phyloP scores from a whole-genome alignment of 2,329 filamentous ascomycete genomes.

The Fusarium guadeloupense region DNA sequence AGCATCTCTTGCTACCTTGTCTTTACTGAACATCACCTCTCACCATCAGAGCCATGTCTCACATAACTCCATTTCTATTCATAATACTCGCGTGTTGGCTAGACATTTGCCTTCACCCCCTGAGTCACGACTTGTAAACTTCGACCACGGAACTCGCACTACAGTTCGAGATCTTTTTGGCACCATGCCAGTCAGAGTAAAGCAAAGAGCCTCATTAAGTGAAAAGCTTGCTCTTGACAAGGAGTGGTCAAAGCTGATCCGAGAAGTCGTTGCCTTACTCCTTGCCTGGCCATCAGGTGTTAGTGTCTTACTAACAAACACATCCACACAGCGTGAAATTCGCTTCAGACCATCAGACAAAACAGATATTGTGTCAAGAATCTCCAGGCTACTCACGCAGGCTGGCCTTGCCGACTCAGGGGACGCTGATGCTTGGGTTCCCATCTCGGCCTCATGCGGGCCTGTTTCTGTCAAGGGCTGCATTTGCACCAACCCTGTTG shows the following conservation, averaged over 20 bases:
- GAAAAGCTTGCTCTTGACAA: constrained; percentile 63
- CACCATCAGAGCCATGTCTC: constrained; percentile 68
- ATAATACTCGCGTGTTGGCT: constrained; percentile 72
- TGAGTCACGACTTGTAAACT: constrained; percentile 64
- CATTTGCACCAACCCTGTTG: constrained; percentile 75
- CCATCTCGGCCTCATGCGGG: constrained; percentile 71
- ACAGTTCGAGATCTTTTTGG: constrained; percentile 85
- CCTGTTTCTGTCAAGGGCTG: constrained; percentile 72
- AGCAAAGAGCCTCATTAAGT: constrained; percentile 71
- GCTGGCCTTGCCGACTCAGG: constrained; percentile 67
- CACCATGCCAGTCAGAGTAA: constrained; percentile 88
- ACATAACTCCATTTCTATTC: constrained; percentile 73
- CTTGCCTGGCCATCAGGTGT: constrained; percentile 71
- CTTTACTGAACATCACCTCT: constrained; percentile 80
- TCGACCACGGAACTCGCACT: constrained; percentile 77
- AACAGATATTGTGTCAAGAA: constrained; percentile 33
- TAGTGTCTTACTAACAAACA: constrained; percentile 67
- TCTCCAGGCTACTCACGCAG: constrained; percentile 69
- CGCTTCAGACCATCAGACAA: constrained; percentile 47
- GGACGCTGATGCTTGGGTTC: constrained; percentile 70
- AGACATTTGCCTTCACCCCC: constrained; percentile 69
- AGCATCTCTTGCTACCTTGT: constrained; percentile 77
- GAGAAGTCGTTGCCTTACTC: constrained; percentile 69
- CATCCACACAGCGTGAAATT: constrained; percentile 48
- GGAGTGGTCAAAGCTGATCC: constrained; percentile 72